Percentiles rank a stretch among this genome's conserved stretches.
phyloP scores from a whole-genome alignment of 352 stramenopile species.

The Phytophthora meadii region DNA sequence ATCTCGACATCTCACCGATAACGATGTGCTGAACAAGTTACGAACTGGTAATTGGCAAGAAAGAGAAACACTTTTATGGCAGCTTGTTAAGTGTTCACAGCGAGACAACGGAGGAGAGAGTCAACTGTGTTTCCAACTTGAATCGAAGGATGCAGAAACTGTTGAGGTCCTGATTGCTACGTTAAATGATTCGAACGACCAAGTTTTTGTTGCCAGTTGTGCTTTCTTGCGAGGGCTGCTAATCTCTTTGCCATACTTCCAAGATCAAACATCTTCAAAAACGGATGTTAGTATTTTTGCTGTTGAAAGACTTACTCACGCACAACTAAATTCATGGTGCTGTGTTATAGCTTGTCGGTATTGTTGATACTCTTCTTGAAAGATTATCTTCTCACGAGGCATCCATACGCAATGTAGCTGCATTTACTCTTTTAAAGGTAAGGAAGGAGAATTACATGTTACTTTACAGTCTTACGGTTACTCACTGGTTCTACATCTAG shows the following conservation, averaged over 20 bases:
- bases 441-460: background rate
- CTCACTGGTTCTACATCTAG: constrained; percentile 8
- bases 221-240: constrained; percentile 19
- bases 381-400: constrained; percentile 16
- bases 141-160: constrained; percentile 3
- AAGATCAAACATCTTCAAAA: constrained; percentile 15
- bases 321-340: background rate
- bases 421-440: constrained; percentile 29
- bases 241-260: constrained; percentile 17
- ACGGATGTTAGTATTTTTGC: constrained; percentile 15
- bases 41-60: constrained; percentile 4
- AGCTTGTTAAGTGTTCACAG: constrained; percentile 7
- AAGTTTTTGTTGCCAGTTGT: constrained; percentile 26
- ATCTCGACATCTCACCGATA: background rate
- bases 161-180: constrained; percentile 14
- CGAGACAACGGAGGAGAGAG: background rate
- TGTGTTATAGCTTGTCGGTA: constrained; percentile 17
- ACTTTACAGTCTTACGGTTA: background rate
- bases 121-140: background rate
- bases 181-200: constrained; percentile 15
- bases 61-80: constrained; percentile 17
- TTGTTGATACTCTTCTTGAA: constrained; percentile 15
- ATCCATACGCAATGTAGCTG: constrained; percentile 16
- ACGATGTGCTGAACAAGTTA: constrained; percentile 5
- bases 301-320: background rate